Evolutionary conservation across 805 yeast species (phyloP), one percentile per base, ranked within the genome.

Genomic region (Ogataea chonburiensis): DNA sequence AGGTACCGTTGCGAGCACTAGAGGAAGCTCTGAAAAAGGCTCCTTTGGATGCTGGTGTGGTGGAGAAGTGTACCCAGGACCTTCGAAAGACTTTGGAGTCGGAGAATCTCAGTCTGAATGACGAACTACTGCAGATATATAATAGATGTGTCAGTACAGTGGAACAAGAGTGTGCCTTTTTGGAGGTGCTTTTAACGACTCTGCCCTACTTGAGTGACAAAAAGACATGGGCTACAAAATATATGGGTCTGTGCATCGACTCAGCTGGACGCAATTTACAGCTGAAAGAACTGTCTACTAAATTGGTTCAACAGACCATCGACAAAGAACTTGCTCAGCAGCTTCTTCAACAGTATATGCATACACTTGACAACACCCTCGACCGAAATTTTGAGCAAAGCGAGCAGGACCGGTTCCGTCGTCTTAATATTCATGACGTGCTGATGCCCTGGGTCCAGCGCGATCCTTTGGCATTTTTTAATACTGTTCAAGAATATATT

Each of bases 241-340:
- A 75, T 40, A 49, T 69, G 9, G 60, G 61, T 9, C 73, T 75
- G 0, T 78, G 82, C 0, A 60, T 78, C 3, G 80, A 79, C 47
- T 74, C 82, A 22, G 79, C 81, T 0, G 81, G 84, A 2, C 62
- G 59, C 34, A 68, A 64, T 37, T 47, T 65, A n/a, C 50, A 49
- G 6, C 60, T 72, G 13, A 38, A 38, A 4, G 24, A 27, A 8
- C 13, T 31, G 9, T 32, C 45, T 6, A 31, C 38, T 1, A 17
- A 26, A 8, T 24, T 49, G 10, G 35, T 49, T n/a, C 34, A 28
- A n/a, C 24, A 12, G 2, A 31, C 43, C 20, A 24, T 40, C 24
- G 35, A 24, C n/a, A 10, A 46, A 28, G 40, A 17, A 35, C 38
- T 30, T 41, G 55, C 46, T 25, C 35, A 11, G 21, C 24, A 19